Conservation (phyloP, 192 early-diverging fungal species). For the Nowakowskiella sp. region DNA sequence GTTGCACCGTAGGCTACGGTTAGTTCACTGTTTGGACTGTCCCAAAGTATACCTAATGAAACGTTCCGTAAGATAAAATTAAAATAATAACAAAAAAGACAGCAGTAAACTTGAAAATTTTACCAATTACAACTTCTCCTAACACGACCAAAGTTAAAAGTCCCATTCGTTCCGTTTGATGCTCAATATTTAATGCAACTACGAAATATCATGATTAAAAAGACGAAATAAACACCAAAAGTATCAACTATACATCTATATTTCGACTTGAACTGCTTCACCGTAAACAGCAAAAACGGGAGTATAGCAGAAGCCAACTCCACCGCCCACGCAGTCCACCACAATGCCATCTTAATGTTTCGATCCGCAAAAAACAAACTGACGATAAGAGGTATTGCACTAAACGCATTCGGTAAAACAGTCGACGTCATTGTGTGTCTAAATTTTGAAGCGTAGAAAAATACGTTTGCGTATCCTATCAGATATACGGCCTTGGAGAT, state of each 20-base stretch:
- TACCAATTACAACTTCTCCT: slow-evolving; percentile 28
- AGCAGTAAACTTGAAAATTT: too few species aligned
- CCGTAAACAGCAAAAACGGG: neutral
- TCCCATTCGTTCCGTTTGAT: slow-evolving; percentile 27
- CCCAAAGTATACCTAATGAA: slow-evolving; percentile 26
- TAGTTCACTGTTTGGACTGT: neutral
- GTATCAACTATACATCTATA: neutral
- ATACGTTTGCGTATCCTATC: neutral
- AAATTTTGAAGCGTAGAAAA: slow-evolving; percentile 7
- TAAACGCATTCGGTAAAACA: neutral
- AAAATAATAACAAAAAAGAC: too few species aligned
- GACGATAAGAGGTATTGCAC: neutral
- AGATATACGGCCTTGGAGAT: slow-evolving; percentile 1
- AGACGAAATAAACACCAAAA: neutral
- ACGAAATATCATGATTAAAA: neutral
- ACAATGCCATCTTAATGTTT: neutral
- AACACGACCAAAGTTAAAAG: slow-evolving; percentile 23
- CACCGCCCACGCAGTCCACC: too few species aligned
- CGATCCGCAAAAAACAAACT: slow-evolving; percentile 4
- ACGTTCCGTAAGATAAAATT: too few species aligned
- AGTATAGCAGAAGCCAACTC: too few species aligned
- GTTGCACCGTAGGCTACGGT: slow-evolving; percentile 23
- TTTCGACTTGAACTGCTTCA: neutral
- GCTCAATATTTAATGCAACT: slow-evolving; percentile 32
- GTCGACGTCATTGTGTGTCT: neutral